Base-by-base conservation (phyloP, 1,284 basidiomycete genomes). In the Rhodotorula sp. region DNA sequence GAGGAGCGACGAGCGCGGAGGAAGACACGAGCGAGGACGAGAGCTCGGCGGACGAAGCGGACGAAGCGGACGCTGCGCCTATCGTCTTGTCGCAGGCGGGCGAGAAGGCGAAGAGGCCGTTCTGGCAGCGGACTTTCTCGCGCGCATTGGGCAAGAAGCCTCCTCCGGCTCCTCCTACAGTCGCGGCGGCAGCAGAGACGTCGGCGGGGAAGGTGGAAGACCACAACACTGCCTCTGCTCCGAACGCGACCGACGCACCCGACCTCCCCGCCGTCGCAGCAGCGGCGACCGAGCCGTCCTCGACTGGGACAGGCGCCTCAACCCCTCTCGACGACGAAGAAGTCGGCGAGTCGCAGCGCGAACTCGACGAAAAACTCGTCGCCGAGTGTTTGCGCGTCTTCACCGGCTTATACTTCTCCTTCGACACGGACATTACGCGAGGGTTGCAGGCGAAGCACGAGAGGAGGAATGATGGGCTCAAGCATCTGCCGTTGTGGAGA, bases 401-500 rank as follows among this genome's bases (percentile, higher is more conserved):
- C 74, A 89, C 89, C 15, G 87, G 86, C 54, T 91, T 92, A 88
- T 91, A 88, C 79, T 90, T 83, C 78, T 80, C 80, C n/a, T 81
- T 81, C 77, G 81, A 83, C 51, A 80, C 81, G 61, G 84, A 85
- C 74, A 79, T 84, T 44, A 84, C 84, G 6, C 81, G 81, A 44
- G 80, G 81, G 1, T 72, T 84, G 34, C 83, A 84, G 70, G 77
- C 78, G 66, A 84, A 84, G 75, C 77, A 82, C 13, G 71, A 77
- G 13, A 74, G 76, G 3, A 58, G 48, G 16, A 40, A 34, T 55
- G 66, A 54, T 37, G 89, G 40, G 82, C 84, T 4, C 90, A 93
- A 79, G 89, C 90, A 85, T 1, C 83, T 92, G 52, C 91, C 92
- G 0, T 83, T 94, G 9, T 93, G 92, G 90, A 84, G 90, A 51